Base-by-base conservation (phyloP, 2,329 filamentous ascomycete species). In the Bretziella fagacearum region DNA sequence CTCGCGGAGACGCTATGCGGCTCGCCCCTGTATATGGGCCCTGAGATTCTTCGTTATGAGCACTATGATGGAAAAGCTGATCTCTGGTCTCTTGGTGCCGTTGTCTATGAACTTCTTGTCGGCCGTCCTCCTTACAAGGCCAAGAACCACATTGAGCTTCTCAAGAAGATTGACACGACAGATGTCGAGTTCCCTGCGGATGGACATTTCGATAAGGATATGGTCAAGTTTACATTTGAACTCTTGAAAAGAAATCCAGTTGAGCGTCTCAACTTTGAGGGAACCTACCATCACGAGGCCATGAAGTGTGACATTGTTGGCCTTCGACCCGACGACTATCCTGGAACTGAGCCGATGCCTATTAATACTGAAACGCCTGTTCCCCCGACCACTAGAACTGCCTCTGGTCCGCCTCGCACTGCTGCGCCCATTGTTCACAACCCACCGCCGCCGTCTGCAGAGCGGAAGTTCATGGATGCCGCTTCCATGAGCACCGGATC, bases 21-120 rank as follows among this genome's bases (percentile, higher is more conserved):
- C 15, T 96, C 91, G 10, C 91, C 91, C 7, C 68, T 98, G 22
- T 98, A 98, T 65, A 98, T 98, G 91, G 91, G 91, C 0, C 91
- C 91, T 3, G 91, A 98, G 65, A 98, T 98, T 53, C 69, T 98
- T 52, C 79, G 87, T 51, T 98, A 96, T 57, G 87, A 98, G 61
- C 89, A 89, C 58, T 98, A 98, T 62, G 89, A 94, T 64, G 85
- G 89, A 53, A 93, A 93, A 62, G 89, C 87, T 40, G 91, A 98
- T 65, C 67, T 98, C 27, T 98, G 91, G 91, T 98, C 91, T 18
- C 85, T 95, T 27, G 91, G 91, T 44, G 94, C 91, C 15, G 91
- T 98, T 6, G 66, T 93, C 20, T 94, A 85, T 59, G 91, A 98
- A 64, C 94, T 98, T 87, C 77, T 91, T 52, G 84, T 80, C 5